Conservation (phyloP, 2,329 filamentous ascomycete species). For the Ceratocystiopsis brevicomis region DNA sequence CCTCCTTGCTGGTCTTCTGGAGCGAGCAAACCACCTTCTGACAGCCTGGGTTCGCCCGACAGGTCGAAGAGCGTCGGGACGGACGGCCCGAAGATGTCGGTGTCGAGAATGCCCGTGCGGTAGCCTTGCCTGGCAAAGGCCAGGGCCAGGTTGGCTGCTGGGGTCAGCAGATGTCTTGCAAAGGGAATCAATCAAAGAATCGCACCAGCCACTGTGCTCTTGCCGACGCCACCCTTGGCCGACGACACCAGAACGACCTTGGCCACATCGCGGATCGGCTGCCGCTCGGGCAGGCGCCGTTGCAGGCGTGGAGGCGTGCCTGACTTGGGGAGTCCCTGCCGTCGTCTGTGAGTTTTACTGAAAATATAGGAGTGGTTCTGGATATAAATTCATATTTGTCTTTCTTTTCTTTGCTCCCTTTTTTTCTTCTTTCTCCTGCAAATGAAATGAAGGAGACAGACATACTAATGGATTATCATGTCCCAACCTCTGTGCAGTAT, state of each 20-base stretch:
- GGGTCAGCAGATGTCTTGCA: neutral
- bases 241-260: constrained; percentile 96
- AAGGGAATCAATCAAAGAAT: no score
- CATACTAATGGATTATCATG: constrained; percentile 82
- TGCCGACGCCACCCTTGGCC: constrained; percentile 94
- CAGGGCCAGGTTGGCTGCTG: constrained; percentile 58
- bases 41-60: constrained; percentile 58
- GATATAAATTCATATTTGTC: no score
- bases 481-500: constrained; percentile 29
- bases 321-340: constrained; percentile 65
- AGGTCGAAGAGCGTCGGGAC: constrained; percentile 81
- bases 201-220: constrained; percentile 72
- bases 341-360: neutral
- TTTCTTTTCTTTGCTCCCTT: no score
- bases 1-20: no score
- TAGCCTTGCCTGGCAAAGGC: constrained; percentile 69
- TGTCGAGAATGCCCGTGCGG: constrained; percentile 74
- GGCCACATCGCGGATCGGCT: constrained; percentile 64
- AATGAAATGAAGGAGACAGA: neutral
- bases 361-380: no score
- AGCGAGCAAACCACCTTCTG: constrained; percentile 35
- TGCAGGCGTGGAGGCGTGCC: constrained; percentile 58
- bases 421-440: no score
- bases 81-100: constrained; percentile 91
- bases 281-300: constrained; percentile 61